Conservation (phyloP, 306 rosid genomes). For the Glycine latifolia region DNA sequence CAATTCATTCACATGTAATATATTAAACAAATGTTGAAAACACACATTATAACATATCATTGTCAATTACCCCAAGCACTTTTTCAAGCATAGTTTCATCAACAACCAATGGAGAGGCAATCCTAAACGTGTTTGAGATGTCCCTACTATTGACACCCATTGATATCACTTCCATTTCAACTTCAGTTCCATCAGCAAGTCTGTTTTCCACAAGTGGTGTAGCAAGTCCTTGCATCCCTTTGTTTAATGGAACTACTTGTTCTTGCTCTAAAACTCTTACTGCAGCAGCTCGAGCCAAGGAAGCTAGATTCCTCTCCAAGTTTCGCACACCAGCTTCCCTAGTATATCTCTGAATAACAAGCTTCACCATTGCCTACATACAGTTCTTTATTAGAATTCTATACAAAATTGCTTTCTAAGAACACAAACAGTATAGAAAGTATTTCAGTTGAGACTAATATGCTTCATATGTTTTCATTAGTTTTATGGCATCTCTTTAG, state of each 20-base stretch:
- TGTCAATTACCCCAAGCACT: constrained; percentile 92
- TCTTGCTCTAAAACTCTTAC: constrained; percentile 96
- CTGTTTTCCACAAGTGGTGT: constrained; percentile 90
- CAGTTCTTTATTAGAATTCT: constrained; percentile 34
- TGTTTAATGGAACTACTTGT: constrained; percentile 72
- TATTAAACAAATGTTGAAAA: constrained; percentile 21
- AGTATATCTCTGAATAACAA: constrained; percentile 87
- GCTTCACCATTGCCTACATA: constrained; percentile 80
- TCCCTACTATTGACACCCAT: constrained; percentile 80
- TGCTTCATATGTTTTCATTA: constrained; percentile 18
- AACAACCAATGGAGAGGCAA: constrained; percentile 71
- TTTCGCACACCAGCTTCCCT: constrained; percentile 99
- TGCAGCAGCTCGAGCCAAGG: constrained; percentile 99
- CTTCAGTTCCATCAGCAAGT: constrained; percentile 90
- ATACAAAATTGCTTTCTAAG: constrained; percentile 17
- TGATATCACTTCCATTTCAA: constrained; percentile 98
- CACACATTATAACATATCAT: constrained; percentile 1
- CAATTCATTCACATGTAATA: constrained; percentile 28
- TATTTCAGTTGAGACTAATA: constrained; percentile 4
- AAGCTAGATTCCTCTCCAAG: constrained; percentile 91
- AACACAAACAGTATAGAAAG: background rate
- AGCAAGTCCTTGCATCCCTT: constrained; percentile 78
- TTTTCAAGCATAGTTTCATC: constrained; percentile 97
- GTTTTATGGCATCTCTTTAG: constrained; percentile 18
- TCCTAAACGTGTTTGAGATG: constrained; percentile 74